phyloP scores from a whole-genome alignment of 2,329 filamentous ascomycete species.

The Penicillium frequentans region DNA sequence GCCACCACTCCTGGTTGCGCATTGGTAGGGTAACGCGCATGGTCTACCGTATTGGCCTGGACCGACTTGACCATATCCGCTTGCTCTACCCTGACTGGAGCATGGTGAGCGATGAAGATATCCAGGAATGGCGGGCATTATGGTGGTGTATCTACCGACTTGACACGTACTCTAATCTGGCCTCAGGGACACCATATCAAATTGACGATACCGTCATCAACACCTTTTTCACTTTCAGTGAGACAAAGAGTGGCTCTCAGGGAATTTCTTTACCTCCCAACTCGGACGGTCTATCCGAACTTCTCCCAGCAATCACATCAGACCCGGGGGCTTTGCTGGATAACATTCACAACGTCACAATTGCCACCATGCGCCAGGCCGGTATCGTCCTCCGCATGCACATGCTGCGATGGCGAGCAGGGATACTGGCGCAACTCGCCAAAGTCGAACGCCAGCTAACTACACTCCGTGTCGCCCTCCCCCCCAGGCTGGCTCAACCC shows the following conservation, averaged over 20 bases:
- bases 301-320: too few relatives aligned
- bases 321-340: too few relatives aligned
- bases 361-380: too few relatives aligned
- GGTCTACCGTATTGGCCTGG: slow-evolving; percentile 34
- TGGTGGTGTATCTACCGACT: slow-evolving; percentile 41
- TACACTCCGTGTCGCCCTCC: slow-evolving; percentile 23
- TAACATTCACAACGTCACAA: too few relatives aligned
- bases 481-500: slow-evolving; percentile 33
- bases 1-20: slow-evolving; percentile 32
- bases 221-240: not conserved
- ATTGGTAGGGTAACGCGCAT: slow-evolving; percentile 34
- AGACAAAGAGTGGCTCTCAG: too few relatives aligned
- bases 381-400: too few relatives aligned
- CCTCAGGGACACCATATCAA: slow-evolving; percentile 18
- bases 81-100: slow-evolving; percentile 27
- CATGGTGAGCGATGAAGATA: slow-evolving; percentile 26
- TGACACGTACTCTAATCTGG: slow-evolving; percentile 38
- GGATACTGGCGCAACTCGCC: too few relatives aligned
- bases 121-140: slow-evolving; percentile 36
- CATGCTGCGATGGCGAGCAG: too few relatives aligned
- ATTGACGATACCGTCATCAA: slow-evolving; percentile 8
- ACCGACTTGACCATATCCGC: slow-evolving; percentile 35
- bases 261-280: too few relatives aligned
- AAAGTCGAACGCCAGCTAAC: too few relatives aligned
- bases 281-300: too few relatives aligned